Conservation (phyloP, 139 green algal species). For the Chlorella sp. region DNA sequence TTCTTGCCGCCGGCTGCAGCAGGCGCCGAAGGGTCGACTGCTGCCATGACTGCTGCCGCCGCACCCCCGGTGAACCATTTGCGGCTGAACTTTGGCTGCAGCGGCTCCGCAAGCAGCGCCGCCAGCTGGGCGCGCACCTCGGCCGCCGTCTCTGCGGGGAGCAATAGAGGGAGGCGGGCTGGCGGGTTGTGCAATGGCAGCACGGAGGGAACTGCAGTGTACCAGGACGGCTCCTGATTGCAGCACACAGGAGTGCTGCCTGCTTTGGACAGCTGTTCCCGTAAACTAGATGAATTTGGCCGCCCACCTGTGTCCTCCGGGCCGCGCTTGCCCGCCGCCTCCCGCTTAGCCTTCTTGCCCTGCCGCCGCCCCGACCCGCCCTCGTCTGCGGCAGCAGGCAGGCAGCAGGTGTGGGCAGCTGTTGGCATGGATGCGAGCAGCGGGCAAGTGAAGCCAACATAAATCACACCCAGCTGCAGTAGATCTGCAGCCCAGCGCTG, state of each 20-base stretch:
- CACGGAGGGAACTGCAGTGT: no score
- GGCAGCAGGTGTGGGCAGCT: not conserved
- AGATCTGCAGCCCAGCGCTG: no score
- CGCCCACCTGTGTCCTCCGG: not conserved
- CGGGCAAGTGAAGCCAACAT: no score
- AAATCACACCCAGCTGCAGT: no score
- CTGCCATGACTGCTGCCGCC: slow-evolving; percentile 41
- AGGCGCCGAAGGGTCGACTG: slow-evolving; percentile 2
- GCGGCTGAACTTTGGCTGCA: slow-evolving; percentile 56
- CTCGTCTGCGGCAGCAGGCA: slow-evolving; percentile 20
- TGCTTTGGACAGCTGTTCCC: no score
- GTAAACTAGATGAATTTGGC: no score
- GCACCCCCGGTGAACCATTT: slow-evolving; percentile 64
- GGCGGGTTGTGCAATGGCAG: not conserved
- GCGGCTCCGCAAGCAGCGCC: slow-evolving; percentile 49
- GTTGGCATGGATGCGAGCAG: no score
- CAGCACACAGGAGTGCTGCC: no score
- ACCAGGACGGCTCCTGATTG: no score
- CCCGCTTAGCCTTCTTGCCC: slow-evolving; percentile 29
- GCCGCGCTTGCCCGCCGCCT: slow-evolving; percentile 1
- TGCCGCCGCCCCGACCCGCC: slow-evolving; percentile 29
- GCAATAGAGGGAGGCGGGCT: no score
- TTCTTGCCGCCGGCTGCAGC: not conserved
- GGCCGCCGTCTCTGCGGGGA: slow-evolving; percentile 13
- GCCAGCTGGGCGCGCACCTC: slow-evolving; percentile 49